Base-by-base conservation (phyloP, 805 yeast genomes). In the Millerozyma acaciae region DNA sequence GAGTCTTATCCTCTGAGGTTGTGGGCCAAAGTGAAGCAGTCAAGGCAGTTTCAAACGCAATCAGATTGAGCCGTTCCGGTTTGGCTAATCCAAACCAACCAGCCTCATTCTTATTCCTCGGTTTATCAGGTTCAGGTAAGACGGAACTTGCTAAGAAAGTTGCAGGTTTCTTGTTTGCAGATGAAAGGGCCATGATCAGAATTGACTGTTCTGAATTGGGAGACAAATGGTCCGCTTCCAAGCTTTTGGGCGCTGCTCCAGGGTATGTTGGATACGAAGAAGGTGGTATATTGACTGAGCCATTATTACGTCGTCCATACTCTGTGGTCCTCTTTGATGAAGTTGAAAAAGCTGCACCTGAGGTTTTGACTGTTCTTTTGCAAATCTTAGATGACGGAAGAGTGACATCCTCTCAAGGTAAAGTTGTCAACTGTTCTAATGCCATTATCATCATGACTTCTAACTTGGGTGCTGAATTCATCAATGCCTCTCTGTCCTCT, bases 261-360 rank as follows among this genome's bases (percentile, higher is more conserved):
- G 98, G 98, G 50, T 67, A 66, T 40, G 84, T 93, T 48, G 98
- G 98, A 24, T 94, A 84, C 59, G 97, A 89, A 57, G 96, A 93
- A 60, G 98, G 98, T 58, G 98, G 98, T 45, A 76, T 90, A 48
- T 73, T 93, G 46, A 93, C 98, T 5, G 95, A 93, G 51, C 95
- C 93, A 44, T 71, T 93, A 36, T 74, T 86, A 40, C 76, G 96
- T 53, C 81, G 83, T 41, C 98, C 98, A 36, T 93, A 93, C 65
- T 86, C 97, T 5, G 98, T 93, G n/a, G 73, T 93, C 25, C 70
- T 93, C 41, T 93, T 93, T 53, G 98, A 93, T 63, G 98, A 93
- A 66, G 96, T 93, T 36, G 98, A 93, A 57, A 93, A 93, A 63
- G 98, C 98, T 12, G 96, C 96, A 5, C 98, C 98, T 1, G 97